Conservation (phyloP, 768 basidiomycete species). For the Amanita phalloides region DNA sequence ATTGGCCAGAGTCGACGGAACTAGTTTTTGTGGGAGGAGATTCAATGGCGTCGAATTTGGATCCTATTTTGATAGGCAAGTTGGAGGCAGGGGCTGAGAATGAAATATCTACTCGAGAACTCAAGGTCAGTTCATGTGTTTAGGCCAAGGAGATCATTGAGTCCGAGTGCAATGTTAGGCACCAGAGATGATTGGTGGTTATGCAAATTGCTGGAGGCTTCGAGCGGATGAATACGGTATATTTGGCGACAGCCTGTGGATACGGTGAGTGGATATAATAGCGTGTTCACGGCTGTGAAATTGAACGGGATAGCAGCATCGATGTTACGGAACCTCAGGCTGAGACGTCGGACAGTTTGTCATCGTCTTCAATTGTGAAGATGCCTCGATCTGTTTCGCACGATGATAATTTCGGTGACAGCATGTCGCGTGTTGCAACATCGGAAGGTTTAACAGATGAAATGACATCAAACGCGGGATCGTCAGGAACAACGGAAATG, state of each 20-base stretch:
- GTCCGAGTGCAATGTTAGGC: slow-evolving; percentile 28
- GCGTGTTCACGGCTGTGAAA: neutral
- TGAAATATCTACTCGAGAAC: slow-evolving; percentile 61
- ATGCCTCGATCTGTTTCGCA: slow-evolving; percentile 42
- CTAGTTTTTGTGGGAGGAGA: slow-evolving; percentile 67
- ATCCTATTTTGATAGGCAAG: slow-evolving; percentile 36
- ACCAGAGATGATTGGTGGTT: slow-evolving; percentile 62
- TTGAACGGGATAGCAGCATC: slow-evolving; percentile 19
- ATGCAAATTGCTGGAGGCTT: slow-evolving; percentile 71
- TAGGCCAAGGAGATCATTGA: neutral
- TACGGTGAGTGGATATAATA: slow-evolving; percentile 43
- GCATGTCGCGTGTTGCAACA: neutral
- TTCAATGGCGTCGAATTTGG: slow-evolving; percentile 26
- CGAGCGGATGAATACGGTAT: slow-evolving; percentile 42
- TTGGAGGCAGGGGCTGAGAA: slow-evolving; percentile 47
- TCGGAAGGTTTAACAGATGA: slow-evolving; percentile 6
- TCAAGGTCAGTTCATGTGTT: slow-evolving; percentile 40
- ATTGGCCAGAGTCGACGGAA: slow-evolving; percentile 64
- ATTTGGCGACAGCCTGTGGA: slow-evolving; percentile 73
- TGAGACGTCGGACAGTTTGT: slow-evolving; percentile 38
- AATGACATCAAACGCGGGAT: slow-evolving; percentile 8
- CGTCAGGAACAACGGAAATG: neutral
- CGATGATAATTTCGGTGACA: slow-evolving; percentile 8
- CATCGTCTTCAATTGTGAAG: slow-evolving; percentile 56
- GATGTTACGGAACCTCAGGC: slow-evolving; percentile 45